Evolutionary conservation across 768 basidiomycete genomes (phyloP), one percentile per base, ranked within the genome.

Genomic region (Mycena filopes): DNA sequence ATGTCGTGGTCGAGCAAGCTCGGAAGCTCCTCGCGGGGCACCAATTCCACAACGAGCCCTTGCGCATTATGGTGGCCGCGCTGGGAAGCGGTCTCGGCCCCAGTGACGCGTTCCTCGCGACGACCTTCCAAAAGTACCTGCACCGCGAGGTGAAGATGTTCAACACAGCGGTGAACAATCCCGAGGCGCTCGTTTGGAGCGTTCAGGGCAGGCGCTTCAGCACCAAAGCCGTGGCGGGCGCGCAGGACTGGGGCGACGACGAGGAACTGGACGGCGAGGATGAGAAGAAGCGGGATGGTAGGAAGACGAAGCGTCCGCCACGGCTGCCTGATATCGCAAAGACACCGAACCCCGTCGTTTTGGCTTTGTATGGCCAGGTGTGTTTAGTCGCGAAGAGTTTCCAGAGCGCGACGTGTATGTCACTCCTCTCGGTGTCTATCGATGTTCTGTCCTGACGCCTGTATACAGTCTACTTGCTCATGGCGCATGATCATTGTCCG

Each of bases 391-490:
- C 91, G 23, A 92, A 89, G 78, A 95, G 93, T 70, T 96, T 91
- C 75, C 95, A 98, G 72, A 93, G 92, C 70, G 93, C 95, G 6
- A 87, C 96, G 55, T 96, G 96, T 97, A 70, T 71, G 94, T n/a
- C 82, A 1, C 38, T 20, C 28, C 43, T 45, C 29, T 58, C 18
- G 23, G 33, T 23, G 49, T 49, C 20, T 21, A 36, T n/a, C 13
- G 12, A 25, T 28, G 4, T 55, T 9, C 23, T 66, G 31, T 41
- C 50, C 26, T 21, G 33, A 38, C 31, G 31, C 29, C n/a, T 10
- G 29, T 48, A 51, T 4, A 26, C 69, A 98, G 96, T 93, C 76
- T 98, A 98, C 73, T 80, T 96, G 36, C 78, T 98, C 48, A 91
- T 95, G 70, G 95, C 95, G 0, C 94, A 94, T 75, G 94, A 96